These are phyloP conservation scores for Tylopilus plumbeoviolaceoides DNA, from an alignment of 768 basidiomycete genomes.

Conservation along the genomic window DNA sequence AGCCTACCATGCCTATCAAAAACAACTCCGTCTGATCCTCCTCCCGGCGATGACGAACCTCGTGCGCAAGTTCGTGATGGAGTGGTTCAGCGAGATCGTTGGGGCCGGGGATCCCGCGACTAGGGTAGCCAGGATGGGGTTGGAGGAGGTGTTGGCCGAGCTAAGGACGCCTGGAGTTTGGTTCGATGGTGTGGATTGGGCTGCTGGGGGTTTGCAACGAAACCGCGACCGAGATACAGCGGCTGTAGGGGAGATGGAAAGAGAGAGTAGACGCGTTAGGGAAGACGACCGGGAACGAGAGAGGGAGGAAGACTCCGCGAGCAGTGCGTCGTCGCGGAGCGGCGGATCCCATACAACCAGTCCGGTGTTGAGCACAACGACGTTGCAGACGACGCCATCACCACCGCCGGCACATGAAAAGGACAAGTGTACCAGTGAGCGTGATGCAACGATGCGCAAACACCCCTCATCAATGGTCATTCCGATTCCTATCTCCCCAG, in stretches of 20 bases:
- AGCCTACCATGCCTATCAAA: conserved; percentile 53
- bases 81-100: conserved; percentile 44
- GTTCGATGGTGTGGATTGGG: conserved; percentile 74
- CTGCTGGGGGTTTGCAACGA: conserved; percentile 22
- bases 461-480: conserved; percentile 29
- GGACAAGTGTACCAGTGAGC: conserved; percentile 31
- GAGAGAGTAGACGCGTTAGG: conserved; percentile 20
- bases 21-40: conserved; percentile 57
- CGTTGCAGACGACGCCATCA: conserved; percentile 74
- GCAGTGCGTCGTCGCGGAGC: conserved; percentile 44
- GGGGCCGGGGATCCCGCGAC: conserved; percentile 50
- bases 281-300: conserved; percentile 34
- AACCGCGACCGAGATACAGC: conserved; percentile 40
- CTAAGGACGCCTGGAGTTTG: conserved; percentile 58
- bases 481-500: conserved; percentile 49
- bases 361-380: conserved; percentile 70
- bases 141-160: conserved; percentile 57
- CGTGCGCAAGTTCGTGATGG: conserved; percentile 61
- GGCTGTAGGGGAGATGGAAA: conserved; percentile 7
- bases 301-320: conserved; percentile 47
- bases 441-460: conserved; percentile 10
- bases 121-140: conserved; percentile 48
- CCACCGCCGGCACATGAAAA: conserved; percentile 52
- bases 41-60: conserved; percentile 66
- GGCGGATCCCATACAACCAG: conserved; percentile 60